Percentiles rank a stretch among this genome's conserved stretches.
phyloP scores from a whole-genome alignment of 169 alveolate genomes.

The Plasmodium gonderi region DNA sequence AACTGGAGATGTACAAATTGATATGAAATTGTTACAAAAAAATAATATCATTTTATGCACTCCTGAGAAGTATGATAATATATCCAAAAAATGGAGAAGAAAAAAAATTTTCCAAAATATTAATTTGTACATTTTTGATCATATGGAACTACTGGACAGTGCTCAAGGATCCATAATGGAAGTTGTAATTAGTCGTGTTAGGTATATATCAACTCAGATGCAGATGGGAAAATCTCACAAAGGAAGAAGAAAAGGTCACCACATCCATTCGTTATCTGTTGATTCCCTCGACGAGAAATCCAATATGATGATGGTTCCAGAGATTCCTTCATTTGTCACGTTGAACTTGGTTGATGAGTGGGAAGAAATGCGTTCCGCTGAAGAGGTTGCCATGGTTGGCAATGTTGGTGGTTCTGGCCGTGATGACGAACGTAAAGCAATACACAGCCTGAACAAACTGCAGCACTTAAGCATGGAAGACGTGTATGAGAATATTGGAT shows the following conservation, averaged over 20 bases:
- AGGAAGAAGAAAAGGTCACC: background rate
- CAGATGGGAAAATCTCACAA: constrained; percentile 46
- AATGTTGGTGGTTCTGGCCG: background rate
- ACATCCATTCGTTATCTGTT: background rate
- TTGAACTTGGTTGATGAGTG: background rate
- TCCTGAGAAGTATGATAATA: constrained; percentile 93
- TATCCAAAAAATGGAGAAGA: constrained; percentile 93
- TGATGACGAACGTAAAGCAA: background rate
- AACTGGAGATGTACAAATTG: constrained; percentile 90
- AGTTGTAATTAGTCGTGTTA: constrained; percentile 94
- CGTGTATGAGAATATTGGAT: constrained; percentile 24
- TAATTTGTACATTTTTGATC: constrained; percentile 94
- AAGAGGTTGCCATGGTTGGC: constrained; percentile 2
- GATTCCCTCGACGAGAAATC: no score
- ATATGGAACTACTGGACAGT: constrained; percentile 92
- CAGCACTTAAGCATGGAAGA: background rate
- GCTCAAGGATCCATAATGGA: constrained; percentile 91
- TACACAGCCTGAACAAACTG: constrained; percentile 8
- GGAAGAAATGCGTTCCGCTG: background rate
- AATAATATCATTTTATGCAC: constrained; percentile 91
- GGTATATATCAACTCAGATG: constrained; percentile 93
- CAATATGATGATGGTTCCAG: no score
- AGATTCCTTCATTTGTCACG: background rate
- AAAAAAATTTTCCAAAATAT: constrained; percentile 86
- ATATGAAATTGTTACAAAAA: constrained; percentile 83